Evolutionary conservation across 805 yeast genomes (phyloP).

Genomic region (Metschnikowia borealis): DNA sequence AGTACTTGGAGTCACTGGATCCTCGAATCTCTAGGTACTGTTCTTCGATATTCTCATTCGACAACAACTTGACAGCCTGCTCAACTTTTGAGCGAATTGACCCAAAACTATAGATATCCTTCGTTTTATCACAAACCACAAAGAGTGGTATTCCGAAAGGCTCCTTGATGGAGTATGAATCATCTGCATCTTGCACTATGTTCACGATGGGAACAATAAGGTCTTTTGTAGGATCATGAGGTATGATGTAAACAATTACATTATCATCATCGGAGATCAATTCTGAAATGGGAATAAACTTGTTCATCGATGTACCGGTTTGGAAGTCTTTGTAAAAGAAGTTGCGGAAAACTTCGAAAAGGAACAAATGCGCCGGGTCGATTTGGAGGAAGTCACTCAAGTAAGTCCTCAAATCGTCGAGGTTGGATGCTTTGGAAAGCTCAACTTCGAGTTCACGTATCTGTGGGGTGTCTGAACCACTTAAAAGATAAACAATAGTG

Average conservation of each 20-base stretch:
- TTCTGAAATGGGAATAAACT: constrained; percentile 63
- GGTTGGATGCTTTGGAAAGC: constrained; percentile 59
- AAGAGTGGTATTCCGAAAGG: constrained; percentile 78
- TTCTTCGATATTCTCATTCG: constrained; percentile 21
- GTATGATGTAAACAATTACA: constrained; percentile 56
- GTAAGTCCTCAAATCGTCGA: constrained; percentile 57
- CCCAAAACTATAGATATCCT: constrained; percentile 55
- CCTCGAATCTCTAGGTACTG: constrained; percentile 21
- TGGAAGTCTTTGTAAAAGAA: constrained; percentile 71
- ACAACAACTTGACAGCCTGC: constrained; percentile 24
- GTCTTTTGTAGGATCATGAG: constrained; percentile 42
- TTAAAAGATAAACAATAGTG: constrained; percentile 51
- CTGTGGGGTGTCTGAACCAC: constrained; percentile 37
- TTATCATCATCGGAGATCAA: constrained; percentile 60
- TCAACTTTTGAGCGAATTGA: constrained; percentile 56
- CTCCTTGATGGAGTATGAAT: constrained; percentile 34
- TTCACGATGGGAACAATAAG: constrained; percentile 58
- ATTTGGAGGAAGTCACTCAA: constrained; percentile 47
- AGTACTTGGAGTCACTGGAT: constrained; percentile 14
- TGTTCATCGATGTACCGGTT: constrained; percentile 46
- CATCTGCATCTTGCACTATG: constrained; percentile 34
- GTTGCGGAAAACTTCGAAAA: constrained; percentile 50
- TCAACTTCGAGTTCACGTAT: constrained; percentile 61
- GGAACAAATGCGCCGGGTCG: constrained; percentile 23
- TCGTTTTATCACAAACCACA: constrained; percentile 46